Conservation (phyloP, 768 basidiomycete species). For the Leccinum ochraceum region DNA sequence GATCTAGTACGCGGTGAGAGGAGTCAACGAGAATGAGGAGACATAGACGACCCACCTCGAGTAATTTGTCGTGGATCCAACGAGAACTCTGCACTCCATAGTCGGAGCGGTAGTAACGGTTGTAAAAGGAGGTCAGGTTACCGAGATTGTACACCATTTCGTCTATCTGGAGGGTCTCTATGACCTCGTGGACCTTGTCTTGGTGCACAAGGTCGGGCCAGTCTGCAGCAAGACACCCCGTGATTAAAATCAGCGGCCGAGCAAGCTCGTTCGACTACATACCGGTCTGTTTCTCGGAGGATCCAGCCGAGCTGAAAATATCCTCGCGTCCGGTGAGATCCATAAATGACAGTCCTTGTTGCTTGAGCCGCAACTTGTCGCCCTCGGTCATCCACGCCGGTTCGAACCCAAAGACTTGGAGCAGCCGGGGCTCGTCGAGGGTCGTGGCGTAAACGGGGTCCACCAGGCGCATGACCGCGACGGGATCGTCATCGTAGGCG, state of each 20-base stretch:
- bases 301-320: neutral
- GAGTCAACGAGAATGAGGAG: neutral
- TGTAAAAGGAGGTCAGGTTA: conserved; percentile 42
- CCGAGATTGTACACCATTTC: conserved; percentile 41
- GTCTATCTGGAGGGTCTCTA: neutral
- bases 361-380: conserved; percentile 18
- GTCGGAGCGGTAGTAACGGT: conserved; percentile 27
- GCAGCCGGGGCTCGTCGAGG: conserved; percentile 22
- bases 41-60: neutral
- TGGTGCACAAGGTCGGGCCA: conserved; percentile 21
- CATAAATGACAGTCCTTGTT: conserved; percentile 14
- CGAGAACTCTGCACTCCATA: conserved; percentile 41
- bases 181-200: conserved; percentile 12
- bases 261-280: neutral
- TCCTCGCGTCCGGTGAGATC: conserved; percentile 12
- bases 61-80: conserved; percentile 37
- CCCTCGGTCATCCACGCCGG: conserved; percentile 23
- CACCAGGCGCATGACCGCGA: conserved; percentile 20
- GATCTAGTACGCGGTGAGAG: conserved; percentile 8
- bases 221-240: neutral
- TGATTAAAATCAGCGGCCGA: neutral
- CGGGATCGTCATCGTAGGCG: conserved; percentile 16
- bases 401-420: conserved; percentile 16
- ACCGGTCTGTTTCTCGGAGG: neutral
- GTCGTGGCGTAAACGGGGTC: conserved; percentile 15